Evolutionary conservation across 139 green algal species (phyloP), one percentile per base, ranked within the genome.

Genomic region (Choricystis sp.): DNA sequence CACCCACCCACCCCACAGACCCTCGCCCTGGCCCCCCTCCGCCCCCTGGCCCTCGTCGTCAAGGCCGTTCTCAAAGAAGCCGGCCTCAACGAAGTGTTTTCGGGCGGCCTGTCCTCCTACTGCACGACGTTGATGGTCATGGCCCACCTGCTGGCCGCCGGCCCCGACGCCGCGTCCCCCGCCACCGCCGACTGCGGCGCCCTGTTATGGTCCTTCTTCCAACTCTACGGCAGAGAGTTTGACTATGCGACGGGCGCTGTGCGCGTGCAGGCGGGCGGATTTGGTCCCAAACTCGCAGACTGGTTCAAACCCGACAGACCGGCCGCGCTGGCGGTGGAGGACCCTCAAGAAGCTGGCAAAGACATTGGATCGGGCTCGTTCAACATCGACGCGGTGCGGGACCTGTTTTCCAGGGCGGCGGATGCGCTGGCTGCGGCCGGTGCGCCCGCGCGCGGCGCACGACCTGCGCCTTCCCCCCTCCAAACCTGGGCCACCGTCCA

Each of bases 41-140:
- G 79, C 16, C 81, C 84, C 19, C 68, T 93, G 59, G 71, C 80
- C 23, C 73, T 94, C 1, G 73, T 74, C 9, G 49, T 87, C 40
- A 94, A 94, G 69, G 72, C 80, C 3, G 49, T 71, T n/a, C 64
- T 82, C 26, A 60, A 72, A 59, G 59, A 91, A 57, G 52, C 59
- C 24, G 70, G 75, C 31, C 66, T 90, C 14, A 91, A 93, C 31
- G 86, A 94, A 72, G 77, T 84, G 4, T 82, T 81, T 61, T 73
- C 66, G 21, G 82, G 85, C 9, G 85, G 83, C 25, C 64, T 93
- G 26, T 77, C 66, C 29, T 79, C 62, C 62, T 94, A 93, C 73
- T 69, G 71, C n/a, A 30, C 90, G 0, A 64, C 83, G 57, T 86
- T 86, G 68, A 80, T 94, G 71, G 73, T 75, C 29, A 63, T 87